Base-by-base conservation (phyloP, 129 eudicot species). In the Artemisia tridentata region DNA sequence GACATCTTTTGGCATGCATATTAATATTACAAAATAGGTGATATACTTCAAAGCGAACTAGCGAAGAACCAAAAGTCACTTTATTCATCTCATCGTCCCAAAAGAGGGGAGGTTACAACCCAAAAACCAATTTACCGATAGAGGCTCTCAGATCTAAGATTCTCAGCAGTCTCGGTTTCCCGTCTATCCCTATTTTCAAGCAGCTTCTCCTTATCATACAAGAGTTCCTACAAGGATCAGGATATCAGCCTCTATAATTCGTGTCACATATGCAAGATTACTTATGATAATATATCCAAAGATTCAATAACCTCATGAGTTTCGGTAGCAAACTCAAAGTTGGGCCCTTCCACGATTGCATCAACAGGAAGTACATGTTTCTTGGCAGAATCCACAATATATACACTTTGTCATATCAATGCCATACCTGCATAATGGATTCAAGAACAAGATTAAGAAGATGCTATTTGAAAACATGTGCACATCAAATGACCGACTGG, bases 81-180 rank as follows among this genome's bases (percentile, higher is more conserved):
- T 62, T 72, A 72, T 49, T 62, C 3, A 47, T 61, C 69, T 61
- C 76, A n/a, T 59, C 16, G 62, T 46, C 60, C 2, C 62, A 72
- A 48, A 72, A 71, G 43, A 71, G 9, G 21, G 21, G 50, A 17
- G 5, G 43, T 20, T 56, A 43, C 41, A 4, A 57, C 38, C 56
- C 16, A 29, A 74, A 45, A 66, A 20, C 23, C 23, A 20, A 20
- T 69, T 90, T 82, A 93, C 52, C 99, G 95, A 67, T 95, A 95
- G n/a, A 95, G 82, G 83, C 96, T 85, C 75, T 95, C 99, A 0
- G 99, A 90, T 71, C 97, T 83, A 31, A 95, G 91, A 78, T 95
- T 95, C 85, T 95, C 99, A 10, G 99, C 99, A 70, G 90, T 95
- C 82, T 95, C 99, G 21, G 96, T 95, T 75, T 95, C 99, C 99